phyloP scores from a whole-genome alignment of 108 stramenopile species.

The Cyclotella distinguenda region DNA sequence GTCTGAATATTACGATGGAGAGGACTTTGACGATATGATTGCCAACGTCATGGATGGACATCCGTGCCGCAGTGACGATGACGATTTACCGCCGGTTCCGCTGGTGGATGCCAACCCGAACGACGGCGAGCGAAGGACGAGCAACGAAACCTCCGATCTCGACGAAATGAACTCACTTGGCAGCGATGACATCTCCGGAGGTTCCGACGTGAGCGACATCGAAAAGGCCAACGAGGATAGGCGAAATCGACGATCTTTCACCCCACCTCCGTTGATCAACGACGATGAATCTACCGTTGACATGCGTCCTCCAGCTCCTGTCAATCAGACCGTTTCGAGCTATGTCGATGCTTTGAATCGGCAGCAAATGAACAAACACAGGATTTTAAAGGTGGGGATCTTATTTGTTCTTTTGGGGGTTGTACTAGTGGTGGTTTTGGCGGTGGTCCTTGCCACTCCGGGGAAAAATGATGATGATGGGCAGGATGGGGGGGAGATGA shows the following conservation, averaged over 20 bases:
- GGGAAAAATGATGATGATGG: constrained; percentile 8
- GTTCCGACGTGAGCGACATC: constrained; percentile 5
- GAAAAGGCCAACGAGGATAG: constrained; percentile 5
- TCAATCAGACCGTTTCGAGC: constrained; percentile 34
- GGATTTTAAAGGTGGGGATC: constrained; percentile 24
- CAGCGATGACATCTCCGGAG: constrained; percentile 21
- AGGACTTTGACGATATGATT: constrained; percentile 42
- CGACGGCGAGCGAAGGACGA: background rate
- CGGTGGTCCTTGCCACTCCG: constrained; percentile 14
- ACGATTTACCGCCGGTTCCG: background rate
- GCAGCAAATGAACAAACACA: constrained; percentile 18
- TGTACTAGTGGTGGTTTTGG: constrained; percentile 33
- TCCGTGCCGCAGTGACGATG: background rate
- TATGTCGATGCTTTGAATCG: constrained; percentile 45
- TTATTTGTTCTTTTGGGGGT: constrained; percentile 27
- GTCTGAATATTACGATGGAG: constrained; percentile 15
- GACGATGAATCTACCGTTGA: constrained; percentile 45
- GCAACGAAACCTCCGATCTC: background rate
- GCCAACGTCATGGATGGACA: constrained; percentile 9
- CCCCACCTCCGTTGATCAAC: constrained; percentile 32
- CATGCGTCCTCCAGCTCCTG: constrained; percentile 46
- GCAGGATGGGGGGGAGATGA: background rate
- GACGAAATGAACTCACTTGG: constrained; percentile 13
- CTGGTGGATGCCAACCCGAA: constrained; percentile 5
- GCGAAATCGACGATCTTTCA: constrained; percentile 1